Conservation (phyloP, 306 rosid genomes). For the Sicyos baderoa region DNA sequence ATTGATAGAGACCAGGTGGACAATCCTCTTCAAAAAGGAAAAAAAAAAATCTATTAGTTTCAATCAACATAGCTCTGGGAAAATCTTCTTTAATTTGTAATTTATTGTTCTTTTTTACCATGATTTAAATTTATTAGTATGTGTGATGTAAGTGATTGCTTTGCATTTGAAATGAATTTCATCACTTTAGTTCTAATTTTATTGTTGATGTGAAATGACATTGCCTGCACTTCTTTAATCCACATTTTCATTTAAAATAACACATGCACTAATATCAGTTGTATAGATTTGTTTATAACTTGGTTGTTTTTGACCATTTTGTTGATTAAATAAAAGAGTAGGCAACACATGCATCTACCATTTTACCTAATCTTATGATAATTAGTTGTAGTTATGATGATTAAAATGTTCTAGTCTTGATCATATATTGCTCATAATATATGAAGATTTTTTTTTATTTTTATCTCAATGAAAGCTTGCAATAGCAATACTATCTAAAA, state of each 20-base stretch:
- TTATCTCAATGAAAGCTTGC: no score
- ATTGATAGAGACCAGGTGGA: neutral
- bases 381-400: neutral
- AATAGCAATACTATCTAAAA: no score
- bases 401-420: neutral
- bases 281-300: neutral
- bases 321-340: constrained; percentile 65
- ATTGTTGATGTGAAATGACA: neutral
- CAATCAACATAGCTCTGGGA: neutral
- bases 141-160: neutral
- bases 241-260: neutral
- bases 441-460: neutral
- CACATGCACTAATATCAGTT: neutral
- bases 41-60: no score
- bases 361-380: neutral
- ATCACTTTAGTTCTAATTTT: neutral
- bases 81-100: neutral
- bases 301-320: no score
- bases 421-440: neutral
- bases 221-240: neutral
- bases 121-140: neutral
- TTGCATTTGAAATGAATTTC: neutral
- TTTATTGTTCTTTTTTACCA: neutral
- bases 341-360: neutral
- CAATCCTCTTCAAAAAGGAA: no score